Percentiles rank a stretch among this genome's conserved stretches.
Evolutionary conservation across 192 early-diverging fungal genomes (phyloP).

Genomic region (Entomortierella beljakovae): DNA sequence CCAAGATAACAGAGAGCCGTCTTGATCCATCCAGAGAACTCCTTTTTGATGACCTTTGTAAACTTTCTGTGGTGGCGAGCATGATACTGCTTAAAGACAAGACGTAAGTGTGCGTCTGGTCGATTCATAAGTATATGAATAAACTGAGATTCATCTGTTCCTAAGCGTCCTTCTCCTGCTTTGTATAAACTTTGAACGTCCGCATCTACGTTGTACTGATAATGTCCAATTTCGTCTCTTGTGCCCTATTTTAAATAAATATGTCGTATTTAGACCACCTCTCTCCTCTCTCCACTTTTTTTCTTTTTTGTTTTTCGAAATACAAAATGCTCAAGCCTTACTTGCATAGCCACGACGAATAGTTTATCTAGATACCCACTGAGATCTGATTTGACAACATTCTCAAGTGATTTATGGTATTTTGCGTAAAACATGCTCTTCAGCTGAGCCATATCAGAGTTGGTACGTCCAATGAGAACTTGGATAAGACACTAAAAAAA

Average conservation of each 20-base stretch:
- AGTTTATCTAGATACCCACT: constrained; percentile 51
- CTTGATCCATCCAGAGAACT: constrained; percentile 52
- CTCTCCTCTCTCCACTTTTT: neutral
- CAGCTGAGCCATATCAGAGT: constrained; percentile 50
- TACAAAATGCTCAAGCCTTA: constrained; percentile 1
- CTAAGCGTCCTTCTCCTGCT: constrained; percentile 42
- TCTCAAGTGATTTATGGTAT: constrained; percentile 35
- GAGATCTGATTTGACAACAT: constrained; percentile 34
- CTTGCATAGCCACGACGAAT: constrained; percentile 33
- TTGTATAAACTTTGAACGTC: constrained; percentile 47
- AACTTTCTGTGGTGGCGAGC: constrained; percentile 37
- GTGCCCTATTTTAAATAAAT: constrained; percentile 16
- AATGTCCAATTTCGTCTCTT: constrained; percentile 37
- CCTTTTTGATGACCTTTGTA: constrained; percentile 47
- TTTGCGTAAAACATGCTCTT: constrained; percentile 29
- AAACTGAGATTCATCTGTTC: constrained; percentile 47
- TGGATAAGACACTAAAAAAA: constrained; percentile 44
- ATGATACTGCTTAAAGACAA: constrained; percentile 43
- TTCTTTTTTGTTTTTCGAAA: neutral
- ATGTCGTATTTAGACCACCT: neutral
- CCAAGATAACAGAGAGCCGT: constrained; percentile 46
- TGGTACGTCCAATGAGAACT: constrained; percentile 36
- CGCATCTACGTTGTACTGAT: constrained; percentile 41
- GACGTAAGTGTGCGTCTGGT: constrained; percentile 39
- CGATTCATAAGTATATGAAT: constrained; percentile 49